Base-by-base conservation (phyloP, 768 basidiomycete species). In the Rhodotorula kratochvilovae region DNA sequence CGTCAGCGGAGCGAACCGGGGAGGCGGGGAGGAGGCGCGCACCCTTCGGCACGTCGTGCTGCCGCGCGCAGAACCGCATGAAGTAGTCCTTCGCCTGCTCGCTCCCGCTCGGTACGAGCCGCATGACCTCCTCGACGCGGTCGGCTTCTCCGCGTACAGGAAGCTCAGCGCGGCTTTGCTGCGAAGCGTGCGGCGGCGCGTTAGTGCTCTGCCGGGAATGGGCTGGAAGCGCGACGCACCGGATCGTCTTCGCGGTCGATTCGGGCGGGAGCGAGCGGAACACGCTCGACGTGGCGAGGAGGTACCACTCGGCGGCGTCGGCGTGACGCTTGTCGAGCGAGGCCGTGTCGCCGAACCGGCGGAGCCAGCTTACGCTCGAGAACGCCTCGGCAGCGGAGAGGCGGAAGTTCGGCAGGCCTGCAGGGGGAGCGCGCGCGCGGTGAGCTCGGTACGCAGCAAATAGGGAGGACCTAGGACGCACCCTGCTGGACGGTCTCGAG, bases 1-100 rank as follows among this genome's bases (percentile, higher is more conserved):
- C 12, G 25, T 17, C 8, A 5, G 5, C 21, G 12, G 36, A 48
- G 42, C 27, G n/a, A 0, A 13, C 0, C 29, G 15, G 7, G 6
- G 2, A 0, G 12, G n/a, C 3, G 39, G 29, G 3, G n/a, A 42
- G 29, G 21, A 29, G 16, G n/a, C 31, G 13, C 46, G 33, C 53
- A 63, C 67, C 67, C 21, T 63, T 50, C 5, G 10, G 16, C 3
- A 27, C 1, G 3, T 63, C 27, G 1, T 16, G 2, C 27, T 3
- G 35, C 5, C 48, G 11, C 29, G 15, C 15, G 61, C 58, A 59
- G 57, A 69, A 58, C 36, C 61, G 68, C 29, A 69, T 23, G 33
- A 69, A 69, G 62, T 59, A 48, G 46, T 56, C 58, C 57, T 63
- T 69, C 12, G 68, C 61, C 13, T 36, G 29, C 25, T 67, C 56